These are phyloP conservation scores for Calocybe gangraenosa DNA, from an alignment of 768 basidiomycete genomes.

Conservation along the genomic window DNA sequence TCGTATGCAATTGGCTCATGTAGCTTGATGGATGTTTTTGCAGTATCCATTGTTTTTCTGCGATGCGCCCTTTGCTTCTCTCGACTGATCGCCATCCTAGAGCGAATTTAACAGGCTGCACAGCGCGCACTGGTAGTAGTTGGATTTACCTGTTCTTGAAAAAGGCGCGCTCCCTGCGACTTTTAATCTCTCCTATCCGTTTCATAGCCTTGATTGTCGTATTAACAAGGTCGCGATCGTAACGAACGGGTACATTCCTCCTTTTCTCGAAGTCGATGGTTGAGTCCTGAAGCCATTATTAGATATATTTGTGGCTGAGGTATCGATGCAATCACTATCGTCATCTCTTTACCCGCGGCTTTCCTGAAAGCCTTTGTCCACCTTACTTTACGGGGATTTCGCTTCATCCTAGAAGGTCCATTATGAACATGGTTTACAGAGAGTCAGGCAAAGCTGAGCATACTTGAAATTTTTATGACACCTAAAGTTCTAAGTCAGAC, in stretches of 20 bases:
- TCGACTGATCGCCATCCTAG: conserved; percentile 74
- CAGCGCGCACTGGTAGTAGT: conserved; percentile 12
- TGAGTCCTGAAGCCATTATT: conserved; percentile 62
- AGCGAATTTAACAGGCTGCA: neutral
- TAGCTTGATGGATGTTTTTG: conserved; percentile 57
- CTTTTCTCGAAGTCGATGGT: conserved; percentile 99
- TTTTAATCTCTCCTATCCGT: conserved; percentile 88
- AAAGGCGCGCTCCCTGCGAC: conserved; percentile 88
- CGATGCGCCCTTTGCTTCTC: conserved; percentile 76
- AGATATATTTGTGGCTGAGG: neutral
- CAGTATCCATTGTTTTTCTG: conserved; percentile 56
- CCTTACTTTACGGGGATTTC: conserved; percentile 96
- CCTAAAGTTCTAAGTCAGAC: conserved; percentile 24
- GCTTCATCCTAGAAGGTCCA: conserved; percentile 76
- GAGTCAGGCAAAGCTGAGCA: conserved; percentile 18
- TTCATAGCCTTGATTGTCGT: conserved; percentile 97
- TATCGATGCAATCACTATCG: conserved; percentile 62
- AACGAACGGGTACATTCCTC: conserved; percentile 94
- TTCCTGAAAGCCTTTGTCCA: conserved; percentile 99
- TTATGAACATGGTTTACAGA: conserved; percentile 1
- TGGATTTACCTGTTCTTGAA: conserved; percentile 78
- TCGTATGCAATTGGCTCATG: conserved; percentile 56
- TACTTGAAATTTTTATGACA: conserved; percentile 99
- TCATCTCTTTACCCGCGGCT: conserved; percentile 99
- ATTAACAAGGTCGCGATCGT: conserved; percentile 89